Percentiles rank a stretch among this genome's conserved stretches.
Conservation (phyloP, 164 flowering plant species). For the Vitis rupestris region DNA sequence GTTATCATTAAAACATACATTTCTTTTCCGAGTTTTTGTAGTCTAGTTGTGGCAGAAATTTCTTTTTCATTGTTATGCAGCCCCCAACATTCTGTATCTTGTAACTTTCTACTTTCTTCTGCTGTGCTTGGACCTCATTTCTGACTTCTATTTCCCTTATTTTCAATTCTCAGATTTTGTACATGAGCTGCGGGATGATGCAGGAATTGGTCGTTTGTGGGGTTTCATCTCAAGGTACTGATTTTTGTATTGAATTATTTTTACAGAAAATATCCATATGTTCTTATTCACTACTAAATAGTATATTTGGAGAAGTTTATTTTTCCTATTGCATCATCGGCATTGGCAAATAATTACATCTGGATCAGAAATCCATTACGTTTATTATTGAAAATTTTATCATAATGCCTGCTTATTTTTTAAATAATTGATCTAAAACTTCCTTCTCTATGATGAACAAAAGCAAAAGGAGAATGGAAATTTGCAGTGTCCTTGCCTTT, state of each 20-base stretch:
- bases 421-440: too few species aligned
- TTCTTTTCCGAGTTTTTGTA: not conserved
- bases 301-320: not conserved
- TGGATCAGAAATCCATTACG: too few species aligned
- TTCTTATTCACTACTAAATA: not conserved
- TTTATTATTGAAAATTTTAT: too few species aligned
- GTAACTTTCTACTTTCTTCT: not conserved
- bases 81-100: not conserved
- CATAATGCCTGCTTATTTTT: too few species aligned
- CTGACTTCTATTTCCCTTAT: not conserved
- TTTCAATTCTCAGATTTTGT: constrained; percentile 42
- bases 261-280: not conserved
- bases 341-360: too few species aligned
- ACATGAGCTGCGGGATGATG: constrained; percentile 75
- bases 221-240: constrained; percentile 75
- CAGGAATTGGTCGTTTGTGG: constrained; percentile 79
- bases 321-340: not conserved
- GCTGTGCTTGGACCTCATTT: not conserved
- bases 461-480: too few species aligned
- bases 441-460: too few species aligned
- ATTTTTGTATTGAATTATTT: not conserved
- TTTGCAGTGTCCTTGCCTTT: too few species aligned
- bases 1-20: not conserved
- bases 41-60: not conserved
- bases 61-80: not conserved